Conservation (phyloP, 306 rosid genomes). For the Cyamopsis tetragonoloba region DNA sequence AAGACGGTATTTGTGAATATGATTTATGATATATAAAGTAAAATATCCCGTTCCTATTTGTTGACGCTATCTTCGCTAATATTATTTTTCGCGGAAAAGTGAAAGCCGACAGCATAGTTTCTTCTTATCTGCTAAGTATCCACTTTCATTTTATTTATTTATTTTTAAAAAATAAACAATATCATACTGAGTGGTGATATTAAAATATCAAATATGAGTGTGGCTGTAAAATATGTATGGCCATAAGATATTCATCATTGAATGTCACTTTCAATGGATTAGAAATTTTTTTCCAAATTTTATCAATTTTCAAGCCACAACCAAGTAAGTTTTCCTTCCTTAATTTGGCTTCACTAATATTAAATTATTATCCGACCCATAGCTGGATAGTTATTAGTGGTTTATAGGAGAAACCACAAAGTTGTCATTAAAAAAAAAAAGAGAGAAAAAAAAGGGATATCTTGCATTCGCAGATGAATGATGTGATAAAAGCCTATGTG, state of each 20-base stretch:
- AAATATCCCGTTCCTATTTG: neutral
- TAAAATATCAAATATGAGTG: neutral
- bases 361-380: neutral
- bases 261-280: neutral
- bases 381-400: neutral
- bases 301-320: neutral
- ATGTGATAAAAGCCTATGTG: neutral
- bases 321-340: neutral
- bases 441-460: no score
- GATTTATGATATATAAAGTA: neutral
- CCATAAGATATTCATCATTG: neutral
- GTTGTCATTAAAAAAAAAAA: no score
- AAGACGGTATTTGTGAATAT: neutral
- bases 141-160: neutral
- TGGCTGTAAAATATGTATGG: neutral
- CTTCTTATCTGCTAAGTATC: conserved; percentile 18
- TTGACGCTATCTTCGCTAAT: neutral
- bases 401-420: conserved; percentile 3
- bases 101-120: neutral
- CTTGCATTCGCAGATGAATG: neutral
- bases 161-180: no score
- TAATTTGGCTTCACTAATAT: neutral
- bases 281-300: neutral
- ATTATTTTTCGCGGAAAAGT: neutral
- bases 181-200: neutral